A percentile compares a stretch with the other conserved stretches of the same genome.
Evolutionary conservation across 495 filamentous ascomycete genomes (phyloP).

Genomic region (Talaromyces trachyspermus): DNA sequence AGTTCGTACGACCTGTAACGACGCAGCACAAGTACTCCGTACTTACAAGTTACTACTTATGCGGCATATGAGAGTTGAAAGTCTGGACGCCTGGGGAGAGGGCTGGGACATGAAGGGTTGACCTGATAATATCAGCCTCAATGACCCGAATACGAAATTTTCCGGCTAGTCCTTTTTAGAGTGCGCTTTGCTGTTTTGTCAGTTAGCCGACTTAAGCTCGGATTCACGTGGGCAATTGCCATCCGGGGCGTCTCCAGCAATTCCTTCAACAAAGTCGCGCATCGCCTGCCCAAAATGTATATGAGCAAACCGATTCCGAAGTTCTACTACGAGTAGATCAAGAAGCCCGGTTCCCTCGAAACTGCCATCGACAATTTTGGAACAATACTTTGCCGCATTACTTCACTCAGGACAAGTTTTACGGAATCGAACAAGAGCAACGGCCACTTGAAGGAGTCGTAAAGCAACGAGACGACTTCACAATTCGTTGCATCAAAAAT

Average conservation of each 20-base stretch:
- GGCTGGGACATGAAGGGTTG: too few relatives aligned
- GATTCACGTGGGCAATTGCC: too few relatives aligned
- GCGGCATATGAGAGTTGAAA: too few relatives aligned
- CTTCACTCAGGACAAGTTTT: slow-evolving; percentile 5
- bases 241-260: too few relatives aligned
- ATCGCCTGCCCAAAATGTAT: slow-evolving; percentile 1
- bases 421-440: slow-evolving; percentile 1
- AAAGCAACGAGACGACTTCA: slow-evolving; percentile 5
- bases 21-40: neutral
- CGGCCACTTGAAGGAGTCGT: slow-evolving; percentile 2
- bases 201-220: too few relatives aligned
- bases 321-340: slow-evolving; percentile 2
- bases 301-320: slow-evolving; percentile 3
- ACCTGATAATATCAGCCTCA: too few relatives aligned
- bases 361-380: slow-evolving; percentile 7
- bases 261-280: too few relatives aligned
- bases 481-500: slow-evolving; percentile 1
- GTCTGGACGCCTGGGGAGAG: too few relatives aligned
- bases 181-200: too few relatives aligned
- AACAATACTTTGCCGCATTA: slow-evolving; percentile 3
- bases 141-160: too few relatives aligned
- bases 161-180: too few relatives aligned
- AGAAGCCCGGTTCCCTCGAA: neutral
- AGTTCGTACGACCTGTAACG: neutral
- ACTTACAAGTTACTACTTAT: too few relatives aligned